Conservation (phyloP, 345 rosid species). For the thale cress (Arabidopsis thaliana) region DNA sequence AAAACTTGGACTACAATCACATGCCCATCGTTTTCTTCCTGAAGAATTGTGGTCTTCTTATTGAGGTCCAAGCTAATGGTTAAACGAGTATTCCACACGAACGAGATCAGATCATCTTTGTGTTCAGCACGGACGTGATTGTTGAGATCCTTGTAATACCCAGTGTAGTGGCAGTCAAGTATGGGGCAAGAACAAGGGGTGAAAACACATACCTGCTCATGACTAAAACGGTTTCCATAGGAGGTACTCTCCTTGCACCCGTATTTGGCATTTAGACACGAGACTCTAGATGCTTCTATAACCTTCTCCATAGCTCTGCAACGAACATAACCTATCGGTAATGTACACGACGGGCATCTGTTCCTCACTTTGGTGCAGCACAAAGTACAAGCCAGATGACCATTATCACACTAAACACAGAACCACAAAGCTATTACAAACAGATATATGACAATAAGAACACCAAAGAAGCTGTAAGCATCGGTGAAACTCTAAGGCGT, state of each 20-base stretch:
- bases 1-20: conserved; percentile 46
- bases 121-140: conserved; percentile 53
- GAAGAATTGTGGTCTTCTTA: conserved; percentile 1
- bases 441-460: not conserved
- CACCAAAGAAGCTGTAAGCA: not conserved
- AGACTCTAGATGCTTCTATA: conserved; percentile 50
- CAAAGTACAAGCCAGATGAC: conserved; percentile 61
- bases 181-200: conserved; percentile 66
- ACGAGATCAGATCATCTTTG: conserved; percentile 12
- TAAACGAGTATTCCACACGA: not conserved
- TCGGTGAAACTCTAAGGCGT: not conserved
- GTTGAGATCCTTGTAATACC: conserved; percentile 48
- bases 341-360: conserved; percentile 57
- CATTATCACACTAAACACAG: conserved; percentile 62
- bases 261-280: conserved; percentile 52
- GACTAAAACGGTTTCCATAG: conserved; percentile 47
- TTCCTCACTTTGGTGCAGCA: conserved; percentile 58
- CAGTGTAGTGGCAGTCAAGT: conserved; percentile 48
- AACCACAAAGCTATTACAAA: conserved; percentile 1
- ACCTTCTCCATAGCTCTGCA: conserved; percentile 67
- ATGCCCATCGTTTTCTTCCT: conserved; percentile 29
- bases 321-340: conserved; percentile 60
- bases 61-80: conserved; percentile 10
- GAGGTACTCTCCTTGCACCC: conserved; percentile 52
- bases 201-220: conserved; percentile 52